Evolutionary conservation across 2,329 filamentous ascomycete species (phyloP).

Genomic region (Colletotrichum trifolii): DNA sequence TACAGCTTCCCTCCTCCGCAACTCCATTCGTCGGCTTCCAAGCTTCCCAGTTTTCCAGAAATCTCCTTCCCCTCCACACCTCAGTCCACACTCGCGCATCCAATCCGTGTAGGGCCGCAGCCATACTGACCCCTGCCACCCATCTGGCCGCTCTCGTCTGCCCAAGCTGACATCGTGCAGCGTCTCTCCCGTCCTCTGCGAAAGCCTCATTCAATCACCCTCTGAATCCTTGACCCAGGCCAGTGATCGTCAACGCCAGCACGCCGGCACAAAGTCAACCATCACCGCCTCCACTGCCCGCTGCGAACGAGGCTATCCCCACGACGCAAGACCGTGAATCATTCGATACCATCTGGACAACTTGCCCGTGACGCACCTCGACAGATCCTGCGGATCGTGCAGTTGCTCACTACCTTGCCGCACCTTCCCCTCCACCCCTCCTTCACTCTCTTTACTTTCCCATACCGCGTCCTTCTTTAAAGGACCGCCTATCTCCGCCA

Average conservation of each 20-base stretch:
- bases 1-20: constrained; percentile 18
- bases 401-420: constrained; percentile 22
- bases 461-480: constrained; percentile 38
- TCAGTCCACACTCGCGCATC: constrained; percentile 13
- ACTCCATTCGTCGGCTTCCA: constrained; percentile 27
- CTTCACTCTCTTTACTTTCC: constrained; percentile 22
- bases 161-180: constrained; percentile 35
- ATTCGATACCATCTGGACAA: constrained; percentile 10
- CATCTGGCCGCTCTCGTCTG: constrained; percentile 19
- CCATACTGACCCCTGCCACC: constrained; percentile 15
- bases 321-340: constrained; percentile 25
- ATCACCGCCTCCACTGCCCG: constrained; percentile 15
- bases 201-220: constrained; percentile 34
- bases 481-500: constrained; percentile 53
- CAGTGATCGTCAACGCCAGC: constrained; percentile 27
- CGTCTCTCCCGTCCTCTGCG: constrained; percentile 27
- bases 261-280: constrained; percentile 21
- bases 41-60: constrained; percentile 30
- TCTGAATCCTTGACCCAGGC: constrained; percentile 35
- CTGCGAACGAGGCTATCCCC: constrained; percentile 32
- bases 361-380: constrained; percentile 12
- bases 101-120: no score
- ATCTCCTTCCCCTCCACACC: constrained; percentile 15
- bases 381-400: constrained; percentile 8
- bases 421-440: constrained; percentile 35